Evolutionary conservation across 2,329 filamentous ascomycete species (phyloP).

Genomic region (Claviceps sp.): DNA sequence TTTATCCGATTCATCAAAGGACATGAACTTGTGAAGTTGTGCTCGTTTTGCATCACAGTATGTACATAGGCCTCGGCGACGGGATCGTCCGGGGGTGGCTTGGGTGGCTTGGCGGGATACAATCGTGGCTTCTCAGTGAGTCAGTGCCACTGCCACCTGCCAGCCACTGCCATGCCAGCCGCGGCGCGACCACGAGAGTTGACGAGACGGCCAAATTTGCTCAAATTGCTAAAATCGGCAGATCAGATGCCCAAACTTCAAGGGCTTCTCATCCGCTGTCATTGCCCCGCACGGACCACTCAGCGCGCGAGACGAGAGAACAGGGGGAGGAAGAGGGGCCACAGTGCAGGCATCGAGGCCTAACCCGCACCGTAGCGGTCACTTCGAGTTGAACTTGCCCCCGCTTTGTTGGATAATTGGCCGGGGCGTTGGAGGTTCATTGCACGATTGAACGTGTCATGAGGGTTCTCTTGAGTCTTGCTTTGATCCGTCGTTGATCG

Average conservation of each 20-base stretch:
- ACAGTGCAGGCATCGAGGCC: conserved; percentile 6
- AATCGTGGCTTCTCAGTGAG: not conserved
- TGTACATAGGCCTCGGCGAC: no score
- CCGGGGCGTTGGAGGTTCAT: conserved; percentile 5
- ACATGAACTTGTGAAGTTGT: no score
- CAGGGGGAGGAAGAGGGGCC: not conserved
- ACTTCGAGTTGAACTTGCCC: conserved; percentile 1
- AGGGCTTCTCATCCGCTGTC: not conserved
- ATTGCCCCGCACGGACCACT: conserved; percentile 4
- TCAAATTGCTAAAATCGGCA: not conserved
- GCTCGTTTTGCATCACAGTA: no score
- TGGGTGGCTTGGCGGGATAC: not conserved
- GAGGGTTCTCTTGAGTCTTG: not conserved
- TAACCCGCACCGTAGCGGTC: conserved; percentile 4
- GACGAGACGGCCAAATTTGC: no score
- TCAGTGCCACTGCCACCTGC: not conserved
- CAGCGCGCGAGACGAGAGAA: not conserved
- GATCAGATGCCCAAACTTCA: not conserved
- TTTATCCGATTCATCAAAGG: no score
- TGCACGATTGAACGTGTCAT: not conserved
- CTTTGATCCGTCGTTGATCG: not conserved
- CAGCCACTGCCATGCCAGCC: not conserved
- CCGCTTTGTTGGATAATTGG: conserved; percentile 5
- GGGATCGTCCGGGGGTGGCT: no score
- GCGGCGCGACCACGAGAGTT: not conserved